These are phyloP conservation scores for Monosporozyma solicola DNA, from an alignment of 805 yeast genomes.

Conservation along the genomic window DNA sequence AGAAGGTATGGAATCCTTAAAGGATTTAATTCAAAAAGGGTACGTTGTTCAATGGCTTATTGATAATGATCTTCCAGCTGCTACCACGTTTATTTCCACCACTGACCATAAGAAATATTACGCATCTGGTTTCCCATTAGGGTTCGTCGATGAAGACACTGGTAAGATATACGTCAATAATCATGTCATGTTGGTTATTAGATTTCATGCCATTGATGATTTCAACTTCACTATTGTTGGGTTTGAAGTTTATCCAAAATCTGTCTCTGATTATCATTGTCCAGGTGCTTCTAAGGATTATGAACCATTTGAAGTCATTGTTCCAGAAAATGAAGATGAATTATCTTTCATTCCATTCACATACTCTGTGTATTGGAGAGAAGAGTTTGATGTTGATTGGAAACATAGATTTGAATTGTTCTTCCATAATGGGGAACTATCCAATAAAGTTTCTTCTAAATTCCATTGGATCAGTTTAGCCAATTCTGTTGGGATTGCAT, in stretches of 20 bases:
- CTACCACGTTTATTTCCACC: constrained; percentile 65
- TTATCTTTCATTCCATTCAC: constrained; percentile 59
- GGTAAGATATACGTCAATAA: constrained; percentile 61
- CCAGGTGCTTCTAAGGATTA: constrained; percentile 64
- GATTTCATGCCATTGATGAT: constrained; percentile 50
- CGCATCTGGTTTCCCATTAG: constrained; percentile 81
- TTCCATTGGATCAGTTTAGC: constrained; percentile 74
- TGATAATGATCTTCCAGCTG: constrained; percentile 73
- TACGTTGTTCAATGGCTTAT: constrained; percentile 78
- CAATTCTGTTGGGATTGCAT: constrained; percentile 58
- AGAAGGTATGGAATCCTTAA: constrained; percentile 46
- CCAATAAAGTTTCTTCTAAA: constrained; percentile 33
- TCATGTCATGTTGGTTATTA: constrained; percentile 71
- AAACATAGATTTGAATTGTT: constrained; percentile 67
- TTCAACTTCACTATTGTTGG: constrained; percentile 62
- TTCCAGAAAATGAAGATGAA: constrained; percentile 30
- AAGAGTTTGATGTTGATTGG: constrained; percentile 59
- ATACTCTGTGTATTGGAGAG: constrained; percentile 83
- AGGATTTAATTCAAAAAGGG: constrained; percentile 51
- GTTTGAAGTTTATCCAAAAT: constrained; percentile 80
- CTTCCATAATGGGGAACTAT: constrained; percentile 42
- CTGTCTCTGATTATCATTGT: constrained; percentile 58
- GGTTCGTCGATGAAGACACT: constrained; percentile 44
- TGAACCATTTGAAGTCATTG: constrained; percentile 45
- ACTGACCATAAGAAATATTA: constrained; percentile 58